Evolutionary conservation across 768 basidiomycete species (phyloP), one percentile per base, ranked within the genome.

Genomic region (Tulasnella sp.): DNA sequence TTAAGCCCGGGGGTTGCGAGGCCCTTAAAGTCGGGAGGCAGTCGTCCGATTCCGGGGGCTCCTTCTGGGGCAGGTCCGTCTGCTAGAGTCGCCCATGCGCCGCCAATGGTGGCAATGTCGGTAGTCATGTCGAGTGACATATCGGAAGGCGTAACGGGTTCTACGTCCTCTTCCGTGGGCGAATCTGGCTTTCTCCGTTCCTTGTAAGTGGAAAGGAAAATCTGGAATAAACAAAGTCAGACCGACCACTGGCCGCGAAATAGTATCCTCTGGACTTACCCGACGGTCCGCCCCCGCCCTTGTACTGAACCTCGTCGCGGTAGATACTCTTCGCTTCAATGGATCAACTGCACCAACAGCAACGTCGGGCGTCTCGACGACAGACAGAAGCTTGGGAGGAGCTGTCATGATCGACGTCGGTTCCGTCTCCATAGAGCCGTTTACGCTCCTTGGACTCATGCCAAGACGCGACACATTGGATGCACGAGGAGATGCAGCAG

Each of bases 331-430:
- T 82, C 93, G 88, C 88, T 96, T 94, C 84, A 88, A 87, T 24
- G 94, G 91, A 84, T 97, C 95, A 12, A 96, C 93, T 34, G 95
- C 93, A 12, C 95, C 95, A 48, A 95, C 90, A n/a, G 91, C 94
- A 12, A 95, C 92, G 83, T 96, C 95, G 0, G 94, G 94, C 14
- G 94, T 95, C 84, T 93, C 93, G 24, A 96, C 92, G 40, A 96
- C 86, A 5, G 92, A 94, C 24, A 96, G 89, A 39, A 96, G 86
- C 83, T 91, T 91, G 21, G 95, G 95, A n/a, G 94, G 93, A 21
- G 92, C 92, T 16, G 92, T 94, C 85, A 95, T 85, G 68, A 93
- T 91, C 19, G 93, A 91, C 0, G 93, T 92, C 19, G 58, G 24
- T 77, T 58, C 40, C 21, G 18, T 36, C 6, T 56, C 38, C 24